These are phyloP conservation scores for Pseudopithomyces maydicus DNA, from an alignment of 2,329 filamentous ascomycete species.

Conservation along the genomic window DNA sequence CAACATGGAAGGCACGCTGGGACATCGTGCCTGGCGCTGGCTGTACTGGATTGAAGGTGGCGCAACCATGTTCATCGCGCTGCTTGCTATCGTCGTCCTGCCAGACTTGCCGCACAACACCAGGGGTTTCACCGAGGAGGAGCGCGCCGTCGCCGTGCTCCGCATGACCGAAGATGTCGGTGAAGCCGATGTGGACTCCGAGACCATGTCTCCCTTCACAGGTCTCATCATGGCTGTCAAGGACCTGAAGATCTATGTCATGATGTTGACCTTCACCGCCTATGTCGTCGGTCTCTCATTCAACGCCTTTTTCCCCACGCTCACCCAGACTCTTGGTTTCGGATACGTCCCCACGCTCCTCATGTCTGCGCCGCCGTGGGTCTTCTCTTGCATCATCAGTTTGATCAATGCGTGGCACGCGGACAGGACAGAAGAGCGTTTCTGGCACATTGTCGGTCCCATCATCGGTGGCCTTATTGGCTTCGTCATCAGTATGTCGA, in stretches of 20 bases:
- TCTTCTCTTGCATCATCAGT: conserved; percentile 52
- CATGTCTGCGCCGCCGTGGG: conserved; percentile 56
- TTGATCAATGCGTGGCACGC: conserved; percentile 59
- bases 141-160: conserved; percentile 48
- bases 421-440: conserved; percentile 55
- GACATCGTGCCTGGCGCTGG: conserved; percentile 48
- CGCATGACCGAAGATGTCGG: conserved; percentile 57
- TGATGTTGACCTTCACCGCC: conserved; percentile 66
- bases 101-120: conserved; percentile 47
- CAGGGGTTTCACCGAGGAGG: conserved; percentile 52
- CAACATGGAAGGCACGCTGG: conserved; percentile 41
- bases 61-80: conserved; percentile 39
- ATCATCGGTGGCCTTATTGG: conserved; percentile 50
- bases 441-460: conserved; percentile 57
- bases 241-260: conserved; percentile 66
- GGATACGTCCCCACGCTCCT: conserved; percentile 44
- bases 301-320: conserved; percentile 46
- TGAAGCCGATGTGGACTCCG: conserved; percentile 47
- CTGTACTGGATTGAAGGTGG: conserved; percentile 48
- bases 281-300: conserved; percentile 60
- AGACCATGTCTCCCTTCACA: conserved; percentile 56
- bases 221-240: conserved; percentile 64
- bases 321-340: conserved; percentile 46
- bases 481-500: conserved; percentile 47
- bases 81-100: conserved; percentile 36